Base-by-base conservation (phyloP, 2,329 filamentous ascomycete genomes). In the Coniella lustricola region DNA sequence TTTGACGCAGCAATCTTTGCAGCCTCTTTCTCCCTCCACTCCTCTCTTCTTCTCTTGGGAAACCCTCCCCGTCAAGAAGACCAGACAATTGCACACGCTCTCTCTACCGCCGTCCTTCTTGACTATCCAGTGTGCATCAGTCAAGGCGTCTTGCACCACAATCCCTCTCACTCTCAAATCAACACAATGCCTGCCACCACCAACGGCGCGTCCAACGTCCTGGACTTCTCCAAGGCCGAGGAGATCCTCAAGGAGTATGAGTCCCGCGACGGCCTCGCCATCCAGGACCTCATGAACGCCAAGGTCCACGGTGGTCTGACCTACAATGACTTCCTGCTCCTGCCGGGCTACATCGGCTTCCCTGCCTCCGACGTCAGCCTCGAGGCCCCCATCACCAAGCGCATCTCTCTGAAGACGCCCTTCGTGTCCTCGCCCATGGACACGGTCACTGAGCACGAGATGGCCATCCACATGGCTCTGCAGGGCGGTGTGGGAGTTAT, bases 401-500 rank as follows among this genome's bases (percentile, higher is more conserved):
- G 89, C 63, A 95, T 98, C 70, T 83, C 87, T 32, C 78, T 98
- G 66, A 98, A 96, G 81, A 94, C 90, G 7, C 93, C 93, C 52
- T 90, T 98, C 63, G 81, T 97, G 57, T 98, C 93, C 40, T 97
- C 93, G 34, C 93, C 94, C 62, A 98, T 98, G 93, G 93, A 98
- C 74, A 98, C 93, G 9, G 93, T 98, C 66, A 98, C 94, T 37
- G 93, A 98, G 75, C 87, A 95, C 73, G 91, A 95, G 68, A 98
- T 98, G 94, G 94, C 93, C 56, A 97, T 98, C 61, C 88, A 96
- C 73, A 95, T 94, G 79, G 88, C 88, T 45, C 78, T 93, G 29
- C 85, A 93, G 64, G 88, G 88, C 60, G 88, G 88, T 62, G 76
- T 94, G 16, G 88, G 93, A 72, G 90, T 98, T 60, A 95, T 98